Percentiles rank a stretch among this genome's conserved stretches.
Conservation (phyloP, 495 filamentous ascomycete genomes). For the Penicillium coffeae region DNA sequence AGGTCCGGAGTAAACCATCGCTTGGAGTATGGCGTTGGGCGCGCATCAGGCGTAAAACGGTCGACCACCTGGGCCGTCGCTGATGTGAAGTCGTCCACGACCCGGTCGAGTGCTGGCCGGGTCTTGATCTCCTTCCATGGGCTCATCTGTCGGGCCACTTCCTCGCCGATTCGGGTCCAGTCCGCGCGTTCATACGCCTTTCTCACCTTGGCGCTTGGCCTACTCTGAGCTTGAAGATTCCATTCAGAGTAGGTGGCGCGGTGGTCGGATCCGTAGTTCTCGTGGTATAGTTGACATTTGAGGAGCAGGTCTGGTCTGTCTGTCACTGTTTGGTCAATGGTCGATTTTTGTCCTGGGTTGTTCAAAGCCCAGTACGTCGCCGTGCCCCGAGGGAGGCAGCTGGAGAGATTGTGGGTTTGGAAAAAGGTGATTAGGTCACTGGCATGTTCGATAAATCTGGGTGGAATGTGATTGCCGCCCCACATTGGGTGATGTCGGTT, state of each 20-base stretch:
- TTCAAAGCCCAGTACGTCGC: constrained; percentile 17
- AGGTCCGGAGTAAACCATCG: constrained; percentile 23
- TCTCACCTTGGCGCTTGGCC: constrained; percentile 6
- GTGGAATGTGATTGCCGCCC: constrained; percentile 14
- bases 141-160: constrained; percentile 5
- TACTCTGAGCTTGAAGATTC: constrained; percentile 10
- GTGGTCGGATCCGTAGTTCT: constrained; percentile 19
- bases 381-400: constrained; percentile 13
- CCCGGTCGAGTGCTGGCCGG: constrained; percentile 9
- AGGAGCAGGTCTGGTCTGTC: constrained; percentile 8
- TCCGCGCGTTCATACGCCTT: constrained; percentile 24
- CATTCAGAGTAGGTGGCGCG: constrained; percentile 20
- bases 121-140: constrained; percentile 11
- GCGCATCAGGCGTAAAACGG: constrained; percentile 3
- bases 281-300: constrained; percentile 19
- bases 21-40: constrained; percentile 19
- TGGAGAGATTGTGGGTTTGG: constrained; percentile 9
- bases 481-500: constrained; percentile 22
- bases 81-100: constrained; percentile 8
- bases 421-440: constrained; percentile 20
- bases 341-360: constrained; percentile 15
- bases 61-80: constrained; percentile 7
- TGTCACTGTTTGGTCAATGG: constrained; percentile 18
- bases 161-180: constrained; percentile 18
- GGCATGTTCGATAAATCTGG: constrained; percentile 15